These are phyloP conservation scores for Drosera spatulata DNA, from an alignment of 179 eudicot species.

Conservation along the genomic window DNA sequence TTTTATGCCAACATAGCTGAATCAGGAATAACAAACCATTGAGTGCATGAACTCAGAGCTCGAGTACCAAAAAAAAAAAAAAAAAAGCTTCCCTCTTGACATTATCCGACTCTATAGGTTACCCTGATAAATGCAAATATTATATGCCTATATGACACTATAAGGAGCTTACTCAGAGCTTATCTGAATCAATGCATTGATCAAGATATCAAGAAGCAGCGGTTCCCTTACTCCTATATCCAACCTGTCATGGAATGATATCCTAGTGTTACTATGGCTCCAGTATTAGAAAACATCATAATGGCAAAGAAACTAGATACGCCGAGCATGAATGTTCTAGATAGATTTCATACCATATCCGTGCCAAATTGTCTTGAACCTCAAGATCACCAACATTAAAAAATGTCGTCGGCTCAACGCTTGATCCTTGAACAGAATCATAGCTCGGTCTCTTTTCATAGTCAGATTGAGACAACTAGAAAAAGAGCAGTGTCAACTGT, in stretches of 20 bases:
- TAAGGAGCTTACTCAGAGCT: constrained; percentile 74
- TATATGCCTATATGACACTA: too few relatives aligned
- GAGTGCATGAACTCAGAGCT: neutral
- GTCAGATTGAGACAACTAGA: constrained; percentile 74
- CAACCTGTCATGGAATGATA: constrained; percentile 45
- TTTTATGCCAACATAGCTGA: constrained; percentile 81
- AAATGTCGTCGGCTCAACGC: constrained; percentile 83
- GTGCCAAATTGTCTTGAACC: constrained; percentile 82
- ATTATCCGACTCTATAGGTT: too few relatives aligned
- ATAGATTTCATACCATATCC: constrained; percentile 50
- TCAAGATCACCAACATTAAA: constrained; percentile 90
- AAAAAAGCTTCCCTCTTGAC: neutral
- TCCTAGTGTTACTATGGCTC: neutral
- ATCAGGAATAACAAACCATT: neutral
- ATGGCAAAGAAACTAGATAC: neutral
- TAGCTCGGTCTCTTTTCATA: constrained; percentile 66
- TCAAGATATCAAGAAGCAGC: constrained; percentile 61
- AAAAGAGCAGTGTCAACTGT: constrained; percentile 4
- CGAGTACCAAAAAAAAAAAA: constrained; percentile 1
- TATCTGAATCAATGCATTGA: constrained; percentile 77
- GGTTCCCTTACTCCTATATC: constrained; percentile 85
- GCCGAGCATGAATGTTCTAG: constrained; percentile 6
- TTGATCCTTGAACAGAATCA: constrained; percentile 83
- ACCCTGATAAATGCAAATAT: too few relatives aligned
- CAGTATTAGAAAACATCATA: neutral